Evolutionary conservation across 2,329 filamentous ascomycete species (phyloP).

Genomic region (Aspergillus persii): DNA sequence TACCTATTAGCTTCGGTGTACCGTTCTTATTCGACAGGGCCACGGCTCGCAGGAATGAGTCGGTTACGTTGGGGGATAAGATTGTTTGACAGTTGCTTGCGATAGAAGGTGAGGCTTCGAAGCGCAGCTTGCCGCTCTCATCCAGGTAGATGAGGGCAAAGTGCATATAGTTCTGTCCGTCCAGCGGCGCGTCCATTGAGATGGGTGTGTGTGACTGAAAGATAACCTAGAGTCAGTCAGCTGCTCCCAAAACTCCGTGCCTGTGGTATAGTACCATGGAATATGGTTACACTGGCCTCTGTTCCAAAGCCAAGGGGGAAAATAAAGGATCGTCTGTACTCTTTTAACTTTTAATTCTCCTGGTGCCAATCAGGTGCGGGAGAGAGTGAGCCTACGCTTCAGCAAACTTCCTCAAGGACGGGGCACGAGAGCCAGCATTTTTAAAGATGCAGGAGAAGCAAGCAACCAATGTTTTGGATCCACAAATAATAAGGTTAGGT

Average conservation of each 20-base stretch:
- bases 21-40: conserved; percentile 23
- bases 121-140: conserved; percentile 28
- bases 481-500: conserved; percentile 14
- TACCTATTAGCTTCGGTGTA: conserved; percentile 19
- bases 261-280: conserved; percentile 16
- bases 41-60: conserved; percentile 31
- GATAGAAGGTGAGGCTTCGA: conserved; percentile 30
- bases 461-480: conserved; percentile 8
- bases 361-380: conserved; percentile 9
- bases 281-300: conserved; percentile 8
- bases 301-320: conserved; percentile 15
- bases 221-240: background rate
- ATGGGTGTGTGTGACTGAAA: conserved; percentile 19
- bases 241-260: background rate
- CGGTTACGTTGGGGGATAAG: conserved; percentile 28
- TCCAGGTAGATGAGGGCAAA: conserved; percentile 35
- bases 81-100: conserved; percentile 27
- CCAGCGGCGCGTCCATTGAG: conserved; percentile 22
- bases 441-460: conserved; percentile 7
- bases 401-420: conserved; percentile 13
- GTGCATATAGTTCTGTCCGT: conserved; percentile 24
- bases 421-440: conserved; percentile 12
- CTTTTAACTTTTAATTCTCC: conserved; percentile 11
- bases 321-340: conserved; percentile 9
- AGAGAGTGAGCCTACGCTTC: conserved; percentile 10